Evolutionary conservation across 257 asterid genomes (phyloP).

Genomic region (Coffea eugenioides): DNA sequence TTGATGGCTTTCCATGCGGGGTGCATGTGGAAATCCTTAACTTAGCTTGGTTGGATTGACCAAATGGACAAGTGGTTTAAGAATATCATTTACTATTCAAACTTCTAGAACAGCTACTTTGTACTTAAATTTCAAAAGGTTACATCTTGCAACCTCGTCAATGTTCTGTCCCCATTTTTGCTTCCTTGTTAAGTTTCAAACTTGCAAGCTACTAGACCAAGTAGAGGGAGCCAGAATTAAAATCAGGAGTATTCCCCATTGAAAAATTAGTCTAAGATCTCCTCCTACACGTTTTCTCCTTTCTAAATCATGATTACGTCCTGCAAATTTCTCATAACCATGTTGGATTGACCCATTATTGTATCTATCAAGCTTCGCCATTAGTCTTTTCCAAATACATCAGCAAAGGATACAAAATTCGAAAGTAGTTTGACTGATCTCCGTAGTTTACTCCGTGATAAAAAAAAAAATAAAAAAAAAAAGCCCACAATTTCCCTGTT

Average conservation of each 20-base stretch:
- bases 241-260: background rate
- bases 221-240: background rate
- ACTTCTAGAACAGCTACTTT: background rate
- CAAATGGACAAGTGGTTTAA: background rate
- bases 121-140: background rate
- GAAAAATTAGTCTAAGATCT: background rate
- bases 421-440: background rate
- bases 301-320: slow-evolving; percentile 1
- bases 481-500: too few relatives aligned
- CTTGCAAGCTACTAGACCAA: background rate
- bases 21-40: slow-evolving; percentile 4
- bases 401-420: too few relatives aligned
- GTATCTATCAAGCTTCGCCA: too few relatives aligned
- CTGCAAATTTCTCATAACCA: background rate
- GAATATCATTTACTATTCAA: background rate
- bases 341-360: too few relatives aligned
- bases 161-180: background rate
- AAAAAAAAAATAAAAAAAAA: background rate
- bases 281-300: background rate
- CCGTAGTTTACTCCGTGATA: background rate
- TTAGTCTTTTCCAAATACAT: too few relatives aligned
- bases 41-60: slow-evolving; percentile 4
- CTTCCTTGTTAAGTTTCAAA: background rate
- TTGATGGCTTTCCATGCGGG: slow-evolving; percentile 4
- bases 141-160: background rate